phyloP scores from a whole-genome alignment of 495 filamentous ascomycete species.

The Evernia prunastri region DNA sequence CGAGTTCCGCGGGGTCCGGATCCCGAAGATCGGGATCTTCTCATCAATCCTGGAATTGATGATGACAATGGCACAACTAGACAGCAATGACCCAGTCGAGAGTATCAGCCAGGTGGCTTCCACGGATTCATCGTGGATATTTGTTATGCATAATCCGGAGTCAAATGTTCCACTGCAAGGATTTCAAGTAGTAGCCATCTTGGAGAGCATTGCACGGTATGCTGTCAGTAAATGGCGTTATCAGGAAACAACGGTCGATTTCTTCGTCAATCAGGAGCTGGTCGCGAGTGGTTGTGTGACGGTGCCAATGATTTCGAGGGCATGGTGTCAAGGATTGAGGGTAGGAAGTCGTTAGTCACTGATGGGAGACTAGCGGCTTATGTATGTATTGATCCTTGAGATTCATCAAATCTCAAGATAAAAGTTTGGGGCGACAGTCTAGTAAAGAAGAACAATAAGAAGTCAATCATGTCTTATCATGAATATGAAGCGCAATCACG shows the following conservation, averaged over 20 bases:
- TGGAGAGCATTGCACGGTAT: neutral
- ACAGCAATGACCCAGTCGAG: neutral
- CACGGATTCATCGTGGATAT: neutral
- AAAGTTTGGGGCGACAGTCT: no score
- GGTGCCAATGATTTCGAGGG: neutral
- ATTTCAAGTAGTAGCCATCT: neutral
- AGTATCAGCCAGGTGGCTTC: neutral
- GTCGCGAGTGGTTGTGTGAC: neutral
- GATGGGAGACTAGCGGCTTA: no score
- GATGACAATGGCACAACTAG: neutral
- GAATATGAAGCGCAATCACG: no score
- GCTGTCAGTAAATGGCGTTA: neutral
- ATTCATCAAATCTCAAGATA: neutral
- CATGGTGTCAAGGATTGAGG: constrained; percentile 3
- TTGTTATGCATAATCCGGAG: neutral
- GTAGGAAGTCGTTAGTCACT: neutral
- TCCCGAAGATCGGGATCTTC: neutral
- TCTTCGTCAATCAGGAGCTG: neutral
- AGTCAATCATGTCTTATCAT: no score
- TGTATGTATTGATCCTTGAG: neutral
- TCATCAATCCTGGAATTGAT: neutral
- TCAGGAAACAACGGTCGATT: neutral
- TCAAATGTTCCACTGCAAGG: neutral
- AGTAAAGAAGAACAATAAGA: no score
- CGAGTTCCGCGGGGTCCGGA: neutral